Conservation (phyloP, 176 grass and related monocot species). For the Carex myosuroides region DNA sequence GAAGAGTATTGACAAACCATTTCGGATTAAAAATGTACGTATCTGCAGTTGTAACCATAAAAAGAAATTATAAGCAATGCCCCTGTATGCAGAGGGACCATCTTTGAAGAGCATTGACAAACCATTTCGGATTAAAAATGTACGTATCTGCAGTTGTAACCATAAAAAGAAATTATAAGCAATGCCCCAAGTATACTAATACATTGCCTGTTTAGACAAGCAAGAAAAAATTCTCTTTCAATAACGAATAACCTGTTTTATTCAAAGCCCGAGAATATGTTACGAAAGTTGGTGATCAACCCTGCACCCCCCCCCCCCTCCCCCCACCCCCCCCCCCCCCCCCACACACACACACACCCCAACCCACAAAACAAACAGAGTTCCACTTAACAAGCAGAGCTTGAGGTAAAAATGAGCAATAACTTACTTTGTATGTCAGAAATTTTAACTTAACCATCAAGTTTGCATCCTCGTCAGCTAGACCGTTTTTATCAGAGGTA, state of each 20-base stretch:
- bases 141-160: slow-evolving; percentile 53
- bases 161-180: slow-evolving; percentile 29
- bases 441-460: slow-evolving; percentile 98
- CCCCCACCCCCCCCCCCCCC: accelerated
- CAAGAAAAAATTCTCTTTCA: not conserved
- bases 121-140: slow-evolving; percentile 97
- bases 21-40: slow-evolving; percentile 96
- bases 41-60: slow-evolving; percentile 41
- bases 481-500: slow-evolving; percentile 37
- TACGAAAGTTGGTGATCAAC: not conserved
- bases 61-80: slow-evolving; percentile 17
- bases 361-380: not conserved
- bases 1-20: slow-evolving; percentile 80
- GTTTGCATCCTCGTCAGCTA: slow-evolving; percentile 88
- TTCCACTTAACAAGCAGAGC: not conserved
- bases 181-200: not conserved
- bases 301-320: not conserved
- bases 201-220: not conserved
- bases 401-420: not conserved
- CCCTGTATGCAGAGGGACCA: slow-evolving; percentile 67
- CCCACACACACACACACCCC: too few species aligned
- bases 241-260: not conserved
- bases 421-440: slow-evolving; percentile 88
- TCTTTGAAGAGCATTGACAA: slow-evolving; percentile 86
- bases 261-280: not conserved